Evolutionary conservation across 768 basidiomycete genomes (phyloP), one percentile per base, ranked within the genome.

Genomic region (Lactarius quietus): DNA sequence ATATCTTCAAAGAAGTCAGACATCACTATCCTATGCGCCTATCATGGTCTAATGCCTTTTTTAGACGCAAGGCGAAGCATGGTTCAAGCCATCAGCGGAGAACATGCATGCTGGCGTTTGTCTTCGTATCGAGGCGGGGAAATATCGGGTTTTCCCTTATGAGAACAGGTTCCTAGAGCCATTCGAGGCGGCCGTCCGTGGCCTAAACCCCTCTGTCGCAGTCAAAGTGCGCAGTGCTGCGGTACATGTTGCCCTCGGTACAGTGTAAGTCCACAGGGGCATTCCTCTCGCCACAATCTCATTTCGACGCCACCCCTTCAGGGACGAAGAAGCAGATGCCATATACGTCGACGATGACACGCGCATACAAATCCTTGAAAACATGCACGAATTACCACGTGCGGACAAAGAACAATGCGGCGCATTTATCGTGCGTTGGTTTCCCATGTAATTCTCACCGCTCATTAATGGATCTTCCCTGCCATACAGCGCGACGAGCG

Each of bases 401-500:
- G 92, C 92, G 8, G 90, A 95, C 73, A 95, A 94, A 78, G 93
- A 95, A 73, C 93, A 95, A 71, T 93, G 89, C 57, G 93, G 87
- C 23, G 93, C 93, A 15, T 95, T 95, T 73, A 82, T 93, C 60
- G 90, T 89, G 74, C 72, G 83, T 80, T 41, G 10, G 5, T 23
- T 35, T 31, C 15, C 28, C 6, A 36, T 57, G 2, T 63, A 23
- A 2, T 31, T 55, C 18, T 36, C 35, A 31, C n/a, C 12, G 14
- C 43, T 57, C n/a, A 45, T 52, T 53, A 54, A 67, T 28, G 62
- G 59, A 6, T 51, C 14, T 26, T 15, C 26, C 23, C 6, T 41
- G 36, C 38, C n/a, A 48, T 31, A 28, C 70, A 92, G 91, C 86
- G 93, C 31, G 88, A 93, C 73, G 92, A 95, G 71, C 84, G 85